These are phyloP conservation scores for Choanephora cucurbitarum DNA, from an alignment of 371 early-diverging fungal genomes.

Conservation along the genomic window DNA sequence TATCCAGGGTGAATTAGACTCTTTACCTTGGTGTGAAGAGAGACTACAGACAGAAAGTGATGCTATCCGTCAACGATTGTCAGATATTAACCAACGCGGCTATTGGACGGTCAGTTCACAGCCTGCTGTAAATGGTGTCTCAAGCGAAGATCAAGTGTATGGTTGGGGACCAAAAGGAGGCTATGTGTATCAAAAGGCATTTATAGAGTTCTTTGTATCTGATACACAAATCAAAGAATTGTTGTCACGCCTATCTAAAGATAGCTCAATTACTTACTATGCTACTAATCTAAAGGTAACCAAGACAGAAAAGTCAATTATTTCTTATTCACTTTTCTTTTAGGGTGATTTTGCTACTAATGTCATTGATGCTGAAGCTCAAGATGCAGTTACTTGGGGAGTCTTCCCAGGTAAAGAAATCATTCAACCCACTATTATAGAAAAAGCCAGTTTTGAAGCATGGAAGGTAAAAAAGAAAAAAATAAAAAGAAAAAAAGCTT, in stretches of 20 bases:
- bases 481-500: not conserved
- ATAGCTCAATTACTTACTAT: slow-evolving; percentile 82
- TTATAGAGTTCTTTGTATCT: slow-evolving; percentile 78
- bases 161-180: slow-evolving; percentile 97
- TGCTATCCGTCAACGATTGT: slow-evolving; percentile 66
- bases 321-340: slow-evolving; percentile 2
- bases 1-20: slow-evolving; percentile 66
- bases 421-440: slow-evolving; percentile 93
- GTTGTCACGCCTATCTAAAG: slow-evolving; percentile 46
- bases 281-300: slow-evolving; percentile 74
- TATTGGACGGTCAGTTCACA: slow-evolving; percentile 93
- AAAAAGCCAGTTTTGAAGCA: slow-evolving; percentile 83
- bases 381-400: slow-evolving; percentile 95
- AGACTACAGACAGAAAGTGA: slow-evolving; percentile 77
- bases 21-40: slow-evolving; percentile 92
- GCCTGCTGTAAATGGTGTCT: slow-evolving; percentile 91
- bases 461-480: slow-evolving; percentile 72
- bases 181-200: slow-evolving; percentile 93
- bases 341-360: slow-evolving; percentile 79
- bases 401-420: slow-evolving; percentile 96
- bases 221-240: slow-evolving; percentile 49
- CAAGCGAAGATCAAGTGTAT: slow-evolving; percentile 70
- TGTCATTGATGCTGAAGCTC: slow-evolving; percentile 42
- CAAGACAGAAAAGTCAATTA: not conserved
- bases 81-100: slow-evolving; percentile 68